phyloP scores from a whole-genome alignment of 2,329 filamentous ascomycete genomes.

The Didymella keratinophila region DNA sequence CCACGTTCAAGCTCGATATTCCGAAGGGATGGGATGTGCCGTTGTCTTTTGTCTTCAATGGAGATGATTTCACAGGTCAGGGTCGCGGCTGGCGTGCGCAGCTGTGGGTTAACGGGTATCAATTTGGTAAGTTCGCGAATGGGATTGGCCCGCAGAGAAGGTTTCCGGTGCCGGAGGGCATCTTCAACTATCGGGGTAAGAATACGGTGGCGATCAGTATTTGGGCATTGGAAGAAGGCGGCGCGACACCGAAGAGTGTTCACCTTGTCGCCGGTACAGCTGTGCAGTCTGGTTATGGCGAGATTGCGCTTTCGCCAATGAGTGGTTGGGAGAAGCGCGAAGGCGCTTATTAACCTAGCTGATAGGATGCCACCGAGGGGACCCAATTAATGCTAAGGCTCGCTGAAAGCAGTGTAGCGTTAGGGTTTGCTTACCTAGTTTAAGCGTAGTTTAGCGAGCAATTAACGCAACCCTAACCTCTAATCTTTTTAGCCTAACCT shows the following conservation, averaged over 20 bases:
- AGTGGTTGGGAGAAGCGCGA: slow-evolving; percentile 25
- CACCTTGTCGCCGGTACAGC: slow-evolving; percentile 58
- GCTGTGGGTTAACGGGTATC: slow-evolving; percentile 77
- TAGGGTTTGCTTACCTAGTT: too few species aligned
- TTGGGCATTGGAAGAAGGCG: slow-evolving; percentile 68
- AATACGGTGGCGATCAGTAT: slow-evolving; percentile 73
- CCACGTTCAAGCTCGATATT: slow-evolving; percentile 62
- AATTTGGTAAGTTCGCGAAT: slow-evolving; percentile 71
- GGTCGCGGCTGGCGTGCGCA: slow-evolving; percentile 62
- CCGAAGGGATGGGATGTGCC: slow-evolving; percentile 66
- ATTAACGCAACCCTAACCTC: too few species aligned
- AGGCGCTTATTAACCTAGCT: slow-evolving; percentile 27
- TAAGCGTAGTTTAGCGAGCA: too few species aligned
- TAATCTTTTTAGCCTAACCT: too few species aligned
- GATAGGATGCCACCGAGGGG: too few species aligned
- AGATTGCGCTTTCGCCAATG: slow-evolving; percentile 26
- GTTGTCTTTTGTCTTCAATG: slow-evolving; percentile 63
- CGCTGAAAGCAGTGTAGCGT: too few species aligned
- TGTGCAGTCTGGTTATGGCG: slow-evolving; percentile 45
- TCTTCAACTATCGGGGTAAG: slow-evolving; percentile 71
- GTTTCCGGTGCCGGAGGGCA: slow-evolving; percentile 75
- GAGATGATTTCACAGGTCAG: slow-evolving; percentile 48
- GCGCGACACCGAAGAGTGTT: slow-evolving; percentile 65
- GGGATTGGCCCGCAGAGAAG: slow-evolving; percentile 74
- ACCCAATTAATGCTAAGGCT: too few species aligned